Evolutionary conservation across 2,329 filamentous ascomycete genomes (phyloP), one percentile per base, ranked within the genome.

Genomic region (Phaeosphaeria sp.): DNA sequence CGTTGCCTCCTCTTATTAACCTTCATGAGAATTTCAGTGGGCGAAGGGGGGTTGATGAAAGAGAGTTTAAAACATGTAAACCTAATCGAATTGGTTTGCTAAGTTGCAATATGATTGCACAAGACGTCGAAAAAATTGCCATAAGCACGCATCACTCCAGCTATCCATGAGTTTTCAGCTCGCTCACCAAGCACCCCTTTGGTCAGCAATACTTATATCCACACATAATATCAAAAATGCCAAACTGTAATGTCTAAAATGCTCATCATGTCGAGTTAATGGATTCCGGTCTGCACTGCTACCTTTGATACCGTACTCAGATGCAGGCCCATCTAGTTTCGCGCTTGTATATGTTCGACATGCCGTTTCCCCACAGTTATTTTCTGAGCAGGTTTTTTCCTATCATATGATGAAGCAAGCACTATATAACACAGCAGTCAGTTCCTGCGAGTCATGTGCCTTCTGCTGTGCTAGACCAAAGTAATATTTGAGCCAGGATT

Each of bases 101-200:
- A 1, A 22, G 49, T 6, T 60, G 60, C 22, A 56, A 65, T 1
- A 56, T 49, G 43, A 50, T 67, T 15, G 60, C 54, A n/a, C 30
- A 53, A 25, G 55, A 64, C 23, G 53, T 42, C 10, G 52, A 63
- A 22, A 20, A 52, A 4, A 15, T 58, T 11, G 58, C 55, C 1
- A 52, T 59, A 47, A 39, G 42, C 44, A 58, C 49, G 15, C 46
- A 52, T 7, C 22, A 36, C 6, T 6, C 44, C 21, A 13, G 22
- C 17, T 2, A 2, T 46, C 18, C 21, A 46, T n/a, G 44, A 46
- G 17, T 10, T 25, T 23, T 15, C 21, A 9, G 20, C 20, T 23
- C 17, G 44, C 21, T 13, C 15, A 6, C 13, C 22, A 7, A 15
- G 9, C 21, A 22, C 42, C 11, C 22, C 13, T 46, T 22, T 7